phyloP scores from a whole-genome alignment of 805 yeast species.

The Geotrichum ghanense region DNA sequence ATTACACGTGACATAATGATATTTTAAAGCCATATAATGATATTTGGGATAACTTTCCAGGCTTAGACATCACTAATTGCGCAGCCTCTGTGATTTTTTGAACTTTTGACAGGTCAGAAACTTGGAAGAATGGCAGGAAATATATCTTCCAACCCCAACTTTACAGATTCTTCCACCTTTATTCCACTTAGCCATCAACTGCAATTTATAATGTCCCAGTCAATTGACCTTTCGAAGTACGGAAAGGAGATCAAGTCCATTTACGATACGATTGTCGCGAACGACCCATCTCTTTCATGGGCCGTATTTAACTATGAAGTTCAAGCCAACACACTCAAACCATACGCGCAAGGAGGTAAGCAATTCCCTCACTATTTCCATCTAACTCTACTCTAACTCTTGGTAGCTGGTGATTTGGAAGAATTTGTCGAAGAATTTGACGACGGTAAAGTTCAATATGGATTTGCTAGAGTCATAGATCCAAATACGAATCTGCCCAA shows the following conservation, averaged over 20 bases:
- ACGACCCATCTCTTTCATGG: slow-evolving; percentile 61
- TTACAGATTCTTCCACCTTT: too few species aligned
- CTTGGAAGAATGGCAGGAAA: too few species aligned
- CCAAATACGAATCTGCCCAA: slow-evolving; percentile 88
- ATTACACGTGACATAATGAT: too few species aligned
- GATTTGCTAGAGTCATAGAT: slow-evolving; percentile 75
- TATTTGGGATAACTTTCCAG: too few species aligned
- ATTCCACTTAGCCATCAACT: too few species aligned
- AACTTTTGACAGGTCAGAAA: too few species aligned
- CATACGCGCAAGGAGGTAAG: slow-evolving; percentile 24
- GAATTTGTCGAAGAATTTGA: slow-evolving; percentile 76
- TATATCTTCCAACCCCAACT: too few species aligned
- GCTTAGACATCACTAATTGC: too few species aligned
- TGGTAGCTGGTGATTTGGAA: slow-evolving; percentile 55
- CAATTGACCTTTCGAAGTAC: slow-evolving; percentile 49
- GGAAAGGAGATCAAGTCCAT: slow-evolving; percentile 64
- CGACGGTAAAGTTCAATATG: slow-evolving; percentile 84
- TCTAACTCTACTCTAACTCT: slow-evolving; percentile 21
- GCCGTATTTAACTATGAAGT: slow-evolving; percentile 70
- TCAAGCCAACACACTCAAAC: slow-evolving; percentile 32
- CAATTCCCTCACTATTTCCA: slow-evolving; percentile 8
- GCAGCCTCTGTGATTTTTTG: too few species aligned
- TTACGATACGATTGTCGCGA: slow-evolving; percentile 70
- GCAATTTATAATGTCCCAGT: slow-evolving; percentile 24
- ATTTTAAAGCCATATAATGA: too few species aligned